Evolutionary conservation across 2,329 filamentous ascomycete genomes (phyloP), one percentile per base, ranked within the genome.

Genomic region (Xylariaceae sp.): DNA sequence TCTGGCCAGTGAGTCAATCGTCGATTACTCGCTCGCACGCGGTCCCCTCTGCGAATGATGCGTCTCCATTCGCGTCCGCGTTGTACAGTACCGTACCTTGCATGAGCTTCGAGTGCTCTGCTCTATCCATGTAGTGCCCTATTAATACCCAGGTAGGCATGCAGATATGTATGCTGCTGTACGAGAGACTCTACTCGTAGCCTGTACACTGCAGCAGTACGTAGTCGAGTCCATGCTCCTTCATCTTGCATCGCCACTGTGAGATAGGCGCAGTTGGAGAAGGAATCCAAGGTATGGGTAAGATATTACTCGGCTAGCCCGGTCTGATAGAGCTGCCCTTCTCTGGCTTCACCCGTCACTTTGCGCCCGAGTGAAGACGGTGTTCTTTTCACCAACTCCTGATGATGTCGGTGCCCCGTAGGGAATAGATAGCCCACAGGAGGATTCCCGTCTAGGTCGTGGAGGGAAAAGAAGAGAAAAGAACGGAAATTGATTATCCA

Each of bases 21-120:
- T 13, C 9, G 10, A 30, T 6, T 10, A 10, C 17, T 30, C 18
- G 48, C 18, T 30, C 48, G 23, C 23, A 51, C 23, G 49, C 49
- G 49, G 10, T 10, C 6, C 49, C 34, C 15, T 17, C 49, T 11
- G 49, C n/a, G 15, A 11, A 49, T 23, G 17, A 18, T 49, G 49
- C 49, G 23, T 64, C 58, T 51, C 56, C 64, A 68, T 57, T 58
- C 66, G 64, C 68, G 64, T 63, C 63, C 68, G 65, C 67, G 63
- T 63, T 64, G 69, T 70, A 23, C 49, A 35, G 49, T 51, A 45
- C 2, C 42, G 42, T 45, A 71, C 69, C 69, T 71, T 71, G 69
- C 69, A 66, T 65, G 55, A 59, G 58, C 58, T 57, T 48, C 51
- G 56, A 8, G 10, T 18, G 17, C 23, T 11, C 5, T 45, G 13